Conservation (phyloP, 148 eudicot species). For the Tetragonia tetragonoides region DNA sequence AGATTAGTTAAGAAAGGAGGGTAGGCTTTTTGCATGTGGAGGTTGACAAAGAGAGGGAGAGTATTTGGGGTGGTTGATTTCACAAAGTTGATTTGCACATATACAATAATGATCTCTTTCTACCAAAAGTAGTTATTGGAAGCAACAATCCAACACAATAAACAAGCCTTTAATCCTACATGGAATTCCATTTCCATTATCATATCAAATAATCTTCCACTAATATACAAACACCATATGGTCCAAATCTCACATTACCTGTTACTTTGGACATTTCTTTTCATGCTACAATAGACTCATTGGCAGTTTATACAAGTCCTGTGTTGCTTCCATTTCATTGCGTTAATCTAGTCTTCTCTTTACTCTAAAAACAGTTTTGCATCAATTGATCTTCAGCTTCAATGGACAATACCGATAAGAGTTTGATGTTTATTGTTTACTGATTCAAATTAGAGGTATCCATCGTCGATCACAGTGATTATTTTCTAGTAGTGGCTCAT, state of each 20-base stretch:
- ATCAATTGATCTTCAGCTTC: background rate
- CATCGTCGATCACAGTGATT: too few species aligned
- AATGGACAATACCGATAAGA: too few species aligned
- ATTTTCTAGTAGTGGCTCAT: too few species aligned
- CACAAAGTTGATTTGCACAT: conserved; percentile 17
- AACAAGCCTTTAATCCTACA: conserved; percentile 30
- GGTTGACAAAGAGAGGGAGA: conserved; percentile 34
- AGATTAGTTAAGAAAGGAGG: conserved; percentile 35
- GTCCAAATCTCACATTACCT: conserved; percentile 11
- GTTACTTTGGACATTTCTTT: conserved; percentile 15
- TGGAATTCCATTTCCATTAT: conserved; percentile 41
- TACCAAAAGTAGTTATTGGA: conserved; percentile 29
- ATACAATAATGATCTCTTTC: conserved; percentile 20
- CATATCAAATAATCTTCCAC: conserved; percentile 6
- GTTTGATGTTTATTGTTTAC: too few species aligned
- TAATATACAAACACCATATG: background rate
- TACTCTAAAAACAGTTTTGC: background rate
- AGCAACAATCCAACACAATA: conserved; percentile 18
- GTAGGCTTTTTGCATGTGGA: conserved; percentile 37
- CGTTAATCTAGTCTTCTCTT: background rate
- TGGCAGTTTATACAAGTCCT: background rate
- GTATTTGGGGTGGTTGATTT: conserved; percentile 40
- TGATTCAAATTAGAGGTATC: too few species aligned
- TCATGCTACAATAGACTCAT: background rate
- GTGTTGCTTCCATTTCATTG: background rate